A percentile compares a stretch with the other conserved stretches of the same genome.
phyloP scores from a whole-genome alignment of 306 rosid genomes.

The Begonia loranthoides region DNA sequence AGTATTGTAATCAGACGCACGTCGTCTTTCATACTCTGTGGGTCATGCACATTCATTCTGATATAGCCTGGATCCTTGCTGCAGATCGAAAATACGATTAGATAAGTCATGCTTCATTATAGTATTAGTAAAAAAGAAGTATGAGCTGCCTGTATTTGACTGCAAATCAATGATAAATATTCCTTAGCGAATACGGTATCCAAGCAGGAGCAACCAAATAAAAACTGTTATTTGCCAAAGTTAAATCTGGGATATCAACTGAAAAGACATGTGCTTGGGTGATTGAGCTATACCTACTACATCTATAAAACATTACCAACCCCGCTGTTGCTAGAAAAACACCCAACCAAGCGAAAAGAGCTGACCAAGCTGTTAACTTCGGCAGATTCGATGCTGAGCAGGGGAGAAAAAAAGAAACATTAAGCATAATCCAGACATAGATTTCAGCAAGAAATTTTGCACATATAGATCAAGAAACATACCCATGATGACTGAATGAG shows the following conservation, averaged over 20 bases:
- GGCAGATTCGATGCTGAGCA: constrained; percentile 63
- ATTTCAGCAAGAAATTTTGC: not conserved
- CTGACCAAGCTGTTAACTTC: constrained; percentile 53
- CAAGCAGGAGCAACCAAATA: too few species aligned
- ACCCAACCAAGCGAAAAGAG: constrained; percentile 83
- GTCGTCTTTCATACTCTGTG: constrained; percentile 73
- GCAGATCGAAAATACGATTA: constrained; percentile 15
- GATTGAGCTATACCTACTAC: constrained; percentile 55
- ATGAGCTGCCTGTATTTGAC: too few species aligned
- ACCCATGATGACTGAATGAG: constrained; percentile 85
- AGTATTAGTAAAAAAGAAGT: too few species aligned
- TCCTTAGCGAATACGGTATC: too few species aligned
- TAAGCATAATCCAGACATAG: too few species aligned
- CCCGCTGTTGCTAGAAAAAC: constrained; percentile 77
- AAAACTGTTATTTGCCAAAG: too few species aligned
- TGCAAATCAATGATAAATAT: too few species aligned
- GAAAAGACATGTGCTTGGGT: too few species aligned
- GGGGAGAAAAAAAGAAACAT: not conserved
- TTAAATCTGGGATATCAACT: too few species aligned
- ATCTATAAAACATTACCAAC: constrained; percentile 53
- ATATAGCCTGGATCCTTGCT: constrained; percentile 98
- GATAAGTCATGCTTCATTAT: not conserved
- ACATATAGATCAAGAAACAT: constrained; percentile 25
- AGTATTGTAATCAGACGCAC: constrained; percentile 17
- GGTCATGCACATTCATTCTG: constrained; percentile 45